Base-by-base conservation (phyloP, 306 rosid species). In the Trichosanthes truncata region DNA sequence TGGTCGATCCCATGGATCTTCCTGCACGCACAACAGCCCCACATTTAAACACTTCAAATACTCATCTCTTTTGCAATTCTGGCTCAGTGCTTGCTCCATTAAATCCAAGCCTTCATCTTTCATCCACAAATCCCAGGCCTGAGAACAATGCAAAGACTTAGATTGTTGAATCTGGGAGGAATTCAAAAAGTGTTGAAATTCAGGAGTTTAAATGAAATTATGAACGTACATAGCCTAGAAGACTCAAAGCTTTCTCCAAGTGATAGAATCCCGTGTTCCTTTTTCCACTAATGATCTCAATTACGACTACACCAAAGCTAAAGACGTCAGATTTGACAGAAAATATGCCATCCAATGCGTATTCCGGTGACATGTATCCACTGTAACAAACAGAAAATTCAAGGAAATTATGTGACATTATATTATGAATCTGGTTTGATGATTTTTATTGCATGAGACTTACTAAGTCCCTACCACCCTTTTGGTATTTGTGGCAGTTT, bases 381-480 rank as follows among this genome's bases (percentile, higher is more conserved):
- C 91, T 87, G 75, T 31, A 77, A 5, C 53, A 17, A 59, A 3
- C 17, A 65, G 31, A 80, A 74, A 80, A 20, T 14, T 14, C 35
- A 43, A 73, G 59, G 21, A 25, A 48, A 9, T 40, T 40, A n/a
- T n/a, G 52, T 9, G 33, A 20, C 12, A 51, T 46, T 29, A 49
- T 31, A 25, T 9, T 74, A 49, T 74, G 41, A 51, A 46, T 14
- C 26, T 74, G 38, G 35, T 29, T 51, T 26, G 23, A 46, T 51
- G 8, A 45, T 29, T 15, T 29, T 48, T 31, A 29, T 48, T 26
- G 78, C 41, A 79, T 40, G 41, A 33, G 79, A 86, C 97, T 88
- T 73, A 92, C 97, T 92, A 88, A n/a, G 97, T 92, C 74, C 97
- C 97, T 35, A 92, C 97, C 60, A 92, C 93, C 83, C 92, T 90